Evolutionary conservation across 2,329 filamentous ascomycete genomes (phyloP).

Genomic region (Claviceps capensis): DNA sequence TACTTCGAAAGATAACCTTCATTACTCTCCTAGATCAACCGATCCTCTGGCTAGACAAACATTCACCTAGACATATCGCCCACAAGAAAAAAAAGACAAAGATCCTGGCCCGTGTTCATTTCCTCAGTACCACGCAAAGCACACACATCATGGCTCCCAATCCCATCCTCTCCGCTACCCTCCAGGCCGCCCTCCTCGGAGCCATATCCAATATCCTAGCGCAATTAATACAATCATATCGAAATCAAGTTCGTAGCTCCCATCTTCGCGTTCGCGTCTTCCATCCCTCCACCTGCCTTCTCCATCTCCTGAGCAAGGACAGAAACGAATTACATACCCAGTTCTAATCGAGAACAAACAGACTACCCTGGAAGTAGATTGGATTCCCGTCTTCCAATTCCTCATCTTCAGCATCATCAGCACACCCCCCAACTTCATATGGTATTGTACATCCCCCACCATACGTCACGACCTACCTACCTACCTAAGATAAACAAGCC

Average conservation of each 20-base stretch:
- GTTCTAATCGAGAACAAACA: neutral
- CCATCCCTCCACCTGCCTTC: neutral
- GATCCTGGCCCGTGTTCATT: too few relatives aligned
- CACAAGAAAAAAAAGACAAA: neutral
- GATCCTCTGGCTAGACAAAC: too few relatives aligned
- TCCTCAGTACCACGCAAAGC: neutral
- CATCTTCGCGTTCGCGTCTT: neutral
- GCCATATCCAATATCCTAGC: constrained; percentile 60
- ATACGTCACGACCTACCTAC: too few relatives aligned
- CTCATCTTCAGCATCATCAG: constrained; percentile 57
- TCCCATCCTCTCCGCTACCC: constrained; percentile 43
- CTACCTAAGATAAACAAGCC: too few relatives aligned
- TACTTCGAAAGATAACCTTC: too few relatives aligned
- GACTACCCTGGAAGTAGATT: constrained; percentile 34
- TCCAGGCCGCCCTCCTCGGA: constrained; percentile 53
- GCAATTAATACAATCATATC: constrained; percentile 53
- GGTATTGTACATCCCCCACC: constrained; percentile 31
- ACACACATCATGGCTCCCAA: constrained; percentile 17
- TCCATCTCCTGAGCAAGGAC: neutral
- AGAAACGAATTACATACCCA: neutral
- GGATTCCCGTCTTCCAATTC: constrained; percentile 61
- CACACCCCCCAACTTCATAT: constrained; percentile 73
- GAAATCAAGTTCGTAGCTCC: constrained; percentile 36
- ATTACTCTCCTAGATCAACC: too few relatives aligned
- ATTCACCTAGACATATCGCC: too few relatives aligned